Conservation (phyloP, 169 alveolate genomes). For the Theileria equi region DNA sequence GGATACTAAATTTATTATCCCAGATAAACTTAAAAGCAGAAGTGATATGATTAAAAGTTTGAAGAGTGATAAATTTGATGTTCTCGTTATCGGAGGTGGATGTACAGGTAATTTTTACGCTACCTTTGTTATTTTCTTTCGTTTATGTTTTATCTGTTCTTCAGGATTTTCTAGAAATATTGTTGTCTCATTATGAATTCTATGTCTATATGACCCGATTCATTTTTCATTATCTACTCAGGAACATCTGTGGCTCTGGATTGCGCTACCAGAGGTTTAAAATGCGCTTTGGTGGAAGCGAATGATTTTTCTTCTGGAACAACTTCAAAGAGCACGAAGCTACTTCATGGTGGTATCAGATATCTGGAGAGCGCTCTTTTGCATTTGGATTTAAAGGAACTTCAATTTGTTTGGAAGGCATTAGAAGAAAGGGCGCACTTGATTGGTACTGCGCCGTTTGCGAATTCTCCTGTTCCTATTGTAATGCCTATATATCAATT, state of each 20-base stretch:
- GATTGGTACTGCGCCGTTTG: constrained; percentile 83
- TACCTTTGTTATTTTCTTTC: too few relatives aligned
- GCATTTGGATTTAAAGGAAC: constrained; percentile 76
- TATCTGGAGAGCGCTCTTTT: constrained; percentile 84
- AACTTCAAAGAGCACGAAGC: constrained; percentile 89
- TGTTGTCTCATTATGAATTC: too few relatives aligned
- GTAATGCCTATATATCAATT: constrained; percentile 82
- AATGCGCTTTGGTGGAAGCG: constrained; percentile 86
- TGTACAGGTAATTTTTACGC: constrained; percentile 76
- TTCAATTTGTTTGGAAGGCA: constrained; percentile 86
- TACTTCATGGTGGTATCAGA: constrained; percentile 94
- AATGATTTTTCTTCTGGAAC: constrained; percentile 92
- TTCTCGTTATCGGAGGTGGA: constrained; percentile 90
- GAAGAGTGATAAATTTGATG: constrained; percentile 74
- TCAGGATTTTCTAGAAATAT: too few relatives aligned
- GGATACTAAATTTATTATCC: constrained; percentile 63
- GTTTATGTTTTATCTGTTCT: too few relatives aligned
- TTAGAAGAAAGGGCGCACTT: constrained; percentile 89
- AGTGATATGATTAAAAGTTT: constrained; percentile 66
- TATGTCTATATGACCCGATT: too few relatives aligned
- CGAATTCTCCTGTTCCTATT: constrained; percentile 82
- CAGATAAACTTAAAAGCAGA: constrained; percentile 46
- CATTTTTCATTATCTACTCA: too few relatives aligned
- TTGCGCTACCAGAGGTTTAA: constrained; percentile 90
- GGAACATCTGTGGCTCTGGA: constrained; percentile 88